These are phyloP conservation scores for Sabuloglossum arenarium DNA, from an alignment of 495 filamentous ascomycete species.

Conservation along the genomic window DNA sequence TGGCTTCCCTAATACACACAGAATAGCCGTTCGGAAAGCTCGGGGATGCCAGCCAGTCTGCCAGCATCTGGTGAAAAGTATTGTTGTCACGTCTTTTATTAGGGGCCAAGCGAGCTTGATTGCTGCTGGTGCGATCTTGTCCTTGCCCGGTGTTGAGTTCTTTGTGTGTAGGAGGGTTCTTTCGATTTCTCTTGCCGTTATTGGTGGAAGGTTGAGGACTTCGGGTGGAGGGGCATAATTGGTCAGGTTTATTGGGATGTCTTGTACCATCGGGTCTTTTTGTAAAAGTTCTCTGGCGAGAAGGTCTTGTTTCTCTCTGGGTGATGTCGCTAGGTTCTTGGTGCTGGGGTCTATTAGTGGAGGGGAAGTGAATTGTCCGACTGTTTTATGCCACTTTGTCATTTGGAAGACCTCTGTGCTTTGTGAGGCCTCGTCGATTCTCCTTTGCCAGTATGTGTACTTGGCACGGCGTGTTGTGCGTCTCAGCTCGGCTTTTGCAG, in stretches of 20 bases:
- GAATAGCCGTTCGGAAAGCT: neutral
- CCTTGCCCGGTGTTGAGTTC: neutral
- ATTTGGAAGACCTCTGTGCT: neutral
- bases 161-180: neutral
- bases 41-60: neutral
- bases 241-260: neutral
- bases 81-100: neutral
- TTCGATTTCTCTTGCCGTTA: neutral
- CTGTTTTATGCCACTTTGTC: neutral
- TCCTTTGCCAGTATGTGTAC: neutral
- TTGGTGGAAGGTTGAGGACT: neutral
- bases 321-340: neutral
- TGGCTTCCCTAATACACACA: neutral
- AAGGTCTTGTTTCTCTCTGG: neutral
- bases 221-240: neutral
- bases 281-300: neutral
- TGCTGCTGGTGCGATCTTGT: neutral
- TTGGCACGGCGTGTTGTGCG: neutral
- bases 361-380: neutral
- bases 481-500: neutral
- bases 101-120: neutral
- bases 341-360: neutral
- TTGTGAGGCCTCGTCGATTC: neutral
- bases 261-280: neutral
- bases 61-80: neutral